These are phyloP conservation scores for Citrus maxima DNA, from an alignment of 345 rosid species.

Conservation along the genomic window DNA sequence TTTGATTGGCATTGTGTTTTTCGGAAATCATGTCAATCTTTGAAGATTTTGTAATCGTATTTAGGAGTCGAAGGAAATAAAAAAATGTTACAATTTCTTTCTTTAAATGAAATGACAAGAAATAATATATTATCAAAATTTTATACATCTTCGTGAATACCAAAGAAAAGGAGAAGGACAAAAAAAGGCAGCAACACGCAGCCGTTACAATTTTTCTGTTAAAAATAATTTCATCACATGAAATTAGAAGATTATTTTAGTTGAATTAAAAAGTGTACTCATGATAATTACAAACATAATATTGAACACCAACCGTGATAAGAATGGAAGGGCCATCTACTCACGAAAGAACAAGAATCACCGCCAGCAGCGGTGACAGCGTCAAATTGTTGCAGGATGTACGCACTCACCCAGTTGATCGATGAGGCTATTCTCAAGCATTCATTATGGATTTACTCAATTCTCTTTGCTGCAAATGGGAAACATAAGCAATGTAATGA, in stretches of 20 bases:
- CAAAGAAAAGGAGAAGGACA: too few species aligned
- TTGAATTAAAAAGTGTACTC: background rate
- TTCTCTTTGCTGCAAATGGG: background rate
- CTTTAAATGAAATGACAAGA: too few species aligned
- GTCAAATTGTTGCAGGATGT: background rate
- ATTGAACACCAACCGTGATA: too few species aligned
- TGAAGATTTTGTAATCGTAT: background rate
- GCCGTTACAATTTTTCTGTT: too few species aligned
- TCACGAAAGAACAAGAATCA: background rate
- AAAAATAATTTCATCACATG: too few species aligned
- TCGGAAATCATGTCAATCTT: background rate
- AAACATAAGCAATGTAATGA: background rate
- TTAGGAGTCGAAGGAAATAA: background rate
- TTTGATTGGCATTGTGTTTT: background rate
- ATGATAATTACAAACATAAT: background rate
- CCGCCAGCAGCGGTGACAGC: background rate
- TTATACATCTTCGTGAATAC: too few species aligned
- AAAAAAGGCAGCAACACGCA: too few species aligned
- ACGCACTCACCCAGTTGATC: background rate
- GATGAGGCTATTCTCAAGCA: background rate
- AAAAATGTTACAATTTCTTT: too few species aligned
- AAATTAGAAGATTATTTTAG: background rate
- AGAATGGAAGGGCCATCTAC: background rate
- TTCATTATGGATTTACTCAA: background rate
- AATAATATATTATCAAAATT: too few species aligned